Evolutionary conservation across 2,329 filamentous ascomycete species (phyloP).

Genomic region (Karstenula rhodostoma): DNA sequence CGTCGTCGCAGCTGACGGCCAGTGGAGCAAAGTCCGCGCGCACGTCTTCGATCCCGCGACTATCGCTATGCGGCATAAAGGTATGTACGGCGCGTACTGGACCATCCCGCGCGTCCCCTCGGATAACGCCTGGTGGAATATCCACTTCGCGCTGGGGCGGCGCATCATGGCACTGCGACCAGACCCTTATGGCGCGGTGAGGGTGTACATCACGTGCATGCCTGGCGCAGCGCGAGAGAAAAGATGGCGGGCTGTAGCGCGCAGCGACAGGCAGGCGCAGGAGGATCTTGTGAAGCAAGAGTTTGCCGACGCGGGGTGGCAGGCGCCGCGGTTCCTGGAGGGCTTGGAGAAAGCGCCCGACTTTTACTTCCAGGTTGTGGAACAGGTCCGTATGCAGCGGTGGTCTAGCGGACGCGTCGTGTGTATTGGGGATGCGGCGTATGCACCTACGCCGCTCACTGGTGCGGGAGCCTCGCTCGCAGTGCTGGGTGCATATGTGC

Average conservation of each 20-base stretch:
- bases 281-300: constrained; percentile 47
- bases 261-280: constrained; percentile 46
- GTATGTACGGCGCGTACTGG: constrained; percentile 48
- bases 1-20: constrained; percentile 65
- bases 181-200: constrained; percentile 35
- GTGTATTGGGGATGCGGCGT: constrained; percentile 64
- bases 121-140: constrained; percentile 46
- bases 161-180: constrained; percentile 38
- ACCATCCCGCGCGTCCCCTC: constrained; percentile 42
- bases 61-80: constrained; percentile 27
- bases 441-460: constrained; percentile 58
- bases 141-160: constrained; percentile 47
- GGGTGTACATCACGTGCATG: constrained; percentile 50
- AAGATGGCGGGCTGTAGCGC: constrained; percentile 36
- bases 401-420: constrained; percentile 60
- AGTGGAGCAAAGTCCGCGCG: constrained; percentile 56
- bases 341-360: constrained; percentile 52
- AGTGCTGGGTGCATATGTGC: constrained; percentile 46
- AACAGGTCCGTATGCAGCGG: constrained; percentile 54
- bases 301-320: constrained; percentile 55
- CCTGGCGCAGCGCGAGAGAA: constrained; percentile 28
- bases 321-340: constrained; percentile 53
- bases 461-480: constrained; percentile 62
- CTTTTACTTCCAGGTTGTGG: constrained; percentile 58
- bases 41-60: constrained; percentile 31